These are phyloP conservation scores for Wickerhamiella domercqiae DNA, from an alignment of 805 yeast species.

Conservation along the genomic window DNA sequence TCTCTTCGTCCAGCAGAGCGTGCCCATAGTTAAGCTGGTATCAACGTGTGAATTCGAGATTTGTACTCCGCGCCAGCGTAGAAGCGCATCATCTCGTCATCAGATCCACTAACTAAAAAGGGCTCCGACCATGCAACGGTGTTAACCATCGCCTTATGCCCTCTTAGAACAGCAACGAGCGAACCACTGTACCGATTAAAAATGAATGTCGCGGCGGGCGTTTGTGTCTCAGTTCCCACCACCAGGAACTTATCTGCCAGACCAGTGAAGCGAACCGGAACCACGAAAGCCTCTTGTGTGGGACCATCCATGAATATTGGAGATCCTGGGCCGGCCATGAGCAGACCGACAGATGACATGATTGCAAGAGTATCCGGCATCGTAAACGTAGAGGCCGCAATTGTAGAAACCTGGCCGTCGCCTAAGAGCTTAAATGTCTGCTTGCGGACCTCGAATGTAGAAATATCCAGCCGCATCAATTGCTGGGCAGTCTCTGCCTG, in stretches of 20 bases:
- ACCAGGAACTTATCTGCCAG: slow-evolving; percentile 50
- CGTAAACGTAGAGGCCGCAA: neutral
- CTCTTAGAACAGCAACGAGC: slow-evolving; percentile 43
- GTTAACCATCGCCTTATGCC: slow-evolving; percentile 54
- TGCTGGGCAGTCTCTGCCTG: slow-evolving; percentile 1
- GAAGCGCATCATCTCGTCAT: slow-evolving; percentile 54
- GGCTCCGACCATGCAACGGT: slow-evolving; percentile 61
- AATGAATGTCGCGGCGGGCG: slow-evolving; percentile 36
- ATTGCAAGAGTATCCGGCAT: neutral
- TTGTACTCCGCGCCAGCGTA: no score
- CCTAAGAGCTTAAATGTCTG: neutral
- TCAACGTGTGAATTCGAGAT: no score
- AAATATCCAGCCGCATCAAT: neutral
- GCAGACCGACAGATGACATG: slow-evolving; percentile 1
- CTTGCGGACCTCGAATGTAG: neutral
- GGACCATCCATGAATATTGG: slow-evolving; percentile 14
- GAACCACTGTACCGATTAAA: slow-evolving; percentile 68
- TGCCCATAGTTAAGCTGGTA: no score
- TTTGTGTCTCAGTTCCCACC: slow-evolving; percentile 63
- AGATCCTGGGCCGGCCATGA: slow-evolving; percentile 3
- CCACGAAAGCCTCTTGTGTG: slow-evolving; percentile 45
- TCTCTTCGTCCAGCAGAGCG: no score
- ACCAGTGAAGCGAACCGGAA: slow-evolving; percentile 67
- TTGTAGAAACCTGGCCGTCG: slow-evolving; percentile 1
- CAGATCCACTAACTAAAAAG: slow-evolving; percentile 57